A percentile compares a stretch with the other conserved stretches of the same genome.
Evolutionary conservation across 2,329 filamentous ascomycete species (phyloP).

Genomic region (Fusarium staphyleae): DNA sequence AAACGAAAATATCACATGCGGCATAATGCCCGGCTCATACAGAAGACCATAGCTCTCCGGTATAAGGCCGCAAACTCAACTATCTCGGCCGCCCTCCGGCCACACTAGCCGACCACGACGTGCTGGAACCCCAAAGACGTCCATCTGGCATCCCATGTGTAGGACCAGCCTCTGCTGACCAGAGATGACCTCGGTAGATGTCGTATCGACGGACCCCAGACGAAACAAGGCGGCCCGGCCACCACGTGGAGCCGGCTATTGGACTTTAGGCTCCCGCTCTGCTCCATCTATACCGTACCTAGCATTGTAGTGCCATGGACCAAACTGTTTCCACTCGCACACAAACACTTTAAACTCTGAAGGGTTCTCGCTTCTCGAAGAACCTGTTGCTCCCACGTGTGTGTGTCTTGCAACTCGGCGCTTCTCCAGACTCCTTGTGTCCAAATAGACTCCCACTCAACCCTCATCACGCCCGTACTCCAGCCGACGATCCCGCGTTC

Average conservation of each 20-base stretch:
- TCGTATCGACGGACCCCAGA: slow-evolving; percentile 1
- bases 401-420: slow-evolving; percentile 1
- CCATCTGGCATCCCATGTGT: neutral
- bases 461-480: neutral
- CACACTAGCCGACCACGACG: slow-evolving; percentile 2
- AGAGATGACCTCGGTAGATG: slow-evolving; percentile 9
- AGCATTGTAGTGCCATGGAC: too few relatives aligned
- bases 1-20: too few relatives aligned
- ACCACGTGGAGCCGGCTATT: slow-evolving; percentile 39
- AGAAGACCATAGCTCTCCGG: too few relatives aligned
- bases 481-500: slow-evolving; percentile 11
- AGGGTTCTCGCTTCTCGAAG: slow-evolving; percentile 1
- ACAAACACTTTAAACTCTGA: neutral
- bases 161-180: neutral
- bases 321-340: slow-evolving; percentile 2
- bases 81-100: slow-evolving; percentile 3
- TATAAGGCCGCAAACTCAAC: neutral
- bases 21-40: too few relatives aligned
- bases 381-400: slow-evolving; percentile 21
- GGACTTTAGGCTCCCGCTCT: slow-evolving; percentile 19
- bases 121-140: neutral
- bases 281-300: too few relatives aligned
- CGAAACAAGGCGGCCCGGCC: slow-evolving; percentile 24
- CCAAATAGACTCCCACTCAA: neutral
- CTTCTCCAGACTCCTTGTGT: slow-evolving; percentile 1